A percentile compares a stretch with the other conserved stretches of the same genome.
Evolutionary conservation across 2,329 filamentous ascomycete genomes (phyloP).

Genomic region (Ascochyta clinopodiicola): DNA sequence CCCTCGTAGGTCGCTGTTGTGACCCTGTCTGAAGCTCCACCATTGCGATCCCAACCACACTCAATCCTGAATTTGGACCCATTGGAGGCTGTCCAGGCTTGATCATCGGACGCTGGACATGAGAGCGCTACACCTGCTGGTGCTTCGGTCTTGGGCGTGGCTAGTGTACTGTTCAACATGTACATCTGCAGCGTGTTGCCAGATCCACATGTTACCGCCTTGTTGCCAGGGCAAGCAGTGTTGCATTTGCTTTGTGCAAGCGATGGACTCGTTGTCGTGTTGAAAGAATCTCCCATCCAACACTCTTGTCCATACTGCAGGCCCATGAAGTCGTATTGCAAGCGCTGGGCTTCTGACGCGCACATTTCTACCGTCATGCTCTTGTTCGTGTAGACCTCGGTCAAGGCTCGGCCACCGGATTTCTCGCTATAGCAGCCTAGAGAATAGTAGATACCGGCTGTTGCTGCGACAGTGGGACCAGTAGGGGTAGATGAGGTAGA

Average conservation of each 20-base stretch:
- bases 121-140: not conserved
- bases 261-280: not conserved
- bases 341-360: not conserved
- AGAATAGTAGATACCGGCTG: slow-evolving; percentile 3
- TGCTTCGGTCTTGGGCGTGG: not conserved
- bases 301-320: slow-evolving; percentile 7
- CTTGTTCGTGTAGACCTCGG: slow-evolving; percentile 3
- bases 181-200: slow-evolving; percentile 10
- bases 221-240: slow-evolving; percentile 6
- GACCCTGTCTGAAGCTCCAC: not conserved
- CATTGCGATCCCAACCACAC: slow-evolving; percentile 12
- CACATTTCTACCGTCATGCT: slow-evolving; percentile 10
- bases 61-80: slow-evolving; percentile 5
- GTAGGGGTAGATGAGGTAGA: not conserved
- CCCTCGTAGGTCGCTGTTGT: not conserved
- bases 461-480: slow-evolving; percentile 2
- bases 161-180: slow-evolving; percentile 10
- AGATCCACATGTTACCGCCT: not conserved
- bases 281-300: slow-evolving; percentile 11
- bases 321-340: slow-evolving; percentile 10
- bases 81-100: slow-evolving; percentile 2
- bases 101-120: not conserved
- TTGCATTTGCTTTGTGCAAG: slow-evolving; percentile 2
- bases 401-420: not conserved
- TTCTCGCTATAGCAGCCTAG: slow-evolving; percentile 9